These are phyloP conservation scores for Scheffersomyces titani DNA, from an alignment of 1,139 yeast genomes.

Conservation along the genomic window DNA sequence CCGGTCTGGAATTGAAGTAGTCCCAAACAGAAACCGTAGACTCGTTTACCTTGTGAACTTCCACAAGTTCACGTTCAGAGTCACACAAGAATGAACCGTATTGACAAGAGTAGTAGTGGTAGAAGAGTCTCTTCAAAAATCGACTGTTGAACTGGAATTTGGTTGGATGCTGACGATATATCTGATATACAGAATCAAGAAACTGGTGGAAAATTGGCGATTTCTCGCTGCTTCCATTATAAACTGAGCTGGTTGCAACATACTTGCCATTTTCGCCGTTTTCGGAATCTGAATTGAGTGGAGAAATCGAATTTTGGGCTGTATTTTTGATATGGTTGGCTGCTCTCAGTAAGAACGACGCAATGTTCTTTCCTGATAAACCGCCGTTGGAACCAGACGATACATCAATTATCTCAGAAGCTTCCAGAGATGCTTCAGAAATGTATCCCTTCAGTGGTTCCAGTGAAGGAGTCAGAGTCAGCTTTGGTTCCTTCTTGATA, in stretches of 20 bases:
- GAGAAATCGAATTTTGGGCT: slow-evolving; percentile 28
- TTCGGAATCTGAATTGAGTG: slow-evolving; percentile 11
- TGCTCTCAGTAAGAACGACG: slow-evolving; percentile 42
- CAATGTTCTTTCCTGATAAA: slow-evolving; percentile 13
- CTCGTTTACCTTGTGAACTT: slow-evolving; percentile 32
- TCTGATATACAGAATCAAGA: slow-evolving; percentile 83
- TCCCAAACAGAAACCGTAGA: slow-evolving; percentile 90
- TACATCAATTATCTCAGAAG: slow-evolving; percentile 1
- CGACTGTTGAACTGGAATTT: slow-evolving; percentile 87
- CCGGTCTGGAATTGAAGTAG: slow-evolving; percentile 74
- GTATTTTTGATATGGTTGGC: slow-evolving; percentile 45
- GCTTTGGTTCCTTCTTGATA: slow-evolving; percentile 14
- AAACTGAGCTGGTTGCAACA: slow-evolving; percentile 22
- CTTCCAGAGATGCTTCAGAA: slow-evolving; percentile 2
- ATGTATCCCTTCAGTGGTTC: background rate
- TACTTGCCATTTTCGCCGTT: slow-evolving; percentile 13
- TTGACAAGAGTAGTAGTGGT: slow-evolving; percentile 91
- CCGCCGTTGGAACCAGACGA: background rate
- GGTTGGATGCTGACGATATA: slow-evolving; percentile 67
- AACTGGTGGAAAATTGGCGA: slow-evolving; percentile 95
- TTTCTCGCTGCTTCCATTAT: slow-evolving; percentile 48
- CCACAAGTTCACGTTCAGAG: slow-evolving; percentile 59
- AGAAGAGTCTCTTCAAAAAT: slow-evolving; percentile 76
- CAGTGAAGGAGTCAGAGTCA: background rate
- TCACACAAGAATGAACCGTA: slow-evolving; percentile 88